A percentile compares a stretch with the other conserved stretches of the same genome.
Conservation (phyloP, 192 early-diverging fungal species). For the Coemansia sp. region DNA sequence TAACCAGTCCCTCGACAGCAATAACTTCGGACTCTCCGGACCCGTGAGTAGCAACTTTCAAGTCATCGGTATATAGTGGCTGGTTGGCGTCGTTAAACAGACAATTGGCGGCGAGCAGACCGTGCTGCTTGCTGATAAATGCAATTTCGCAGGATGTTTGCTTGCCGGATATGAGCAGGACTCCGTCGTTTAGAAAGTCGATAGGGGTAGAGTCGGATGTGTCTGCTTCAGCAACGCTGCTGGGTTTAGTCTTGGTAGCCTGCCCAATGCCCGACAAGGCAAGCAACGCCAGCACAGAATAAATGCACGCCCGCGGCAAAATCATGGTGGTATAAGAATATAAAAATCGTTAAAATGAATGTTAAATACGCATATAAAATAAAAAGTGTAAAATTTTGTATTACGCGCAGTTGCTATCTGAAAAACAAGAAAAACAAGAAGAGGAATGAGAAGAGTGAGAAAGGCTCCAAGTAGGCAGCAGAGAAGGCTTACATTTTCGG, state of each 20-base stretch:
- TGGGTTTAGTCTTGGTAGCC: background rate
- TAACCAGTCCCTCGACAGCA: slow-evolving; percentile 7
- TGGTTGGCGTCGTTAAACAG: slow-evolving; percentile 11
- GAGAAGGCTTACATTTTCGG: slow-evolving; percentile 1
- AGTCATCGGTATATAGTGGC: background rate
- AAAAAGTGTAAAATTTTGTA: background rate
- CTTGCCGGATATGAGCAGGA: slow-evolving; percentile 21
- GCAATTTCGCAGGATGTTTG: slow-evolving; percentile 35
- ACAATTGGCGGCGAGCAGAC: slow-evolving; percentile 35
- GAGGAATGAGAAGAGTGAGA: background rate
- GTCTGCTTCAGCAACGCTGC: background rate
- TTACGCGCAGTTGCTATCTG: background rate
- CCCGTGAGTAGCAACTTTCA: slow-evolving; percentile 26
- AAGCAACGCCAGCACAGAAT: slow-evolving; percentile 2
- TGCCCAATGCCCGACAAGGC: background rate
- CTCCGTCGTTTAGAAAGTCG: slow-evolving; percentile 19
- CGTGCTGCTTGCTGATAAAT: slow-evolving; percentile 15
- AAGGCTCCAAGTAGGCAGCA: background rate
- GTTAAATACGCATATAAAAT: background rate
- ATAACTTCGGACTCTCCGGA: slow-evolving; percentile 5
- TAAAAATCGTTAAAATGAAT: background rate
- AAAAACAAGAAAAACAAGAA: background rate
- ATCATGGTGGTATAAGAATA: slow-evolving; percentile 7
- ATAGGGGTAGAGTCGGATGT: background rate
- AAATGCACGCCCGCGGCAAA: slow-evolving; percentile 14